Evolutionary conservation across 2,329 filamentous ascomycete species (phyloP).

Genomic region (Aspergillus flavus): DNA sequence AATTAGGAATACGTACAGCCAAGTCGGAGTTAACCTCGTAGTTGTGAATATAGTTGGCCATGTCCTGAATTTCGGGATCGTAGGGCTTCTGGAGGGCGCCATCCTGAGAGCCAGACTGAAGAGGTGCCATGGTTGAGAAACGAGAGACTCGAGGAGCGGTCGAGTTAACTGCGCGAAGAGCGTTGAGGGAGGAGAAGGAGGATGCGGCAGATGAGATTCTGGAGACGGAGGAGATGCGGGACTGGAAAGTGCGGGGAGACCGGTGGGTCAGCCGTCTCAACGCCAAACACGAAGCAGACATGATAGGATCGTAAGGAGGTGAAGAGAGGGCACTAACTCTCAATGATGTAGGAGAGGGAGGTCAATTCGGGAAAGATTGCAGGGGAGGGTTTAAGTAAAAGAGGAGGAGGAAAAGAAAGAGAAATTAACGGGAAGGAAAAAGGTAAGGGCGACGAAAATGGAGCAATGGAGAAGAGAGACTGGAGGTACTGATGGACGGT

Average conservation of each 20-base stretch:
- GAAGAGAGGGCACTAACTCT: conserved; percentile 4
- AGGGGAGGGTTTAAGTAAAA: conserved; percentile 17
- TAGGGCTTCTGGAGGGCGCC: conserved; percentile 59
- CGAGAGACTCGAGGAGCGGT: conserved; percentile 30
- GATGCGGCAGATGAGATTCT: conserved; percentile 38
- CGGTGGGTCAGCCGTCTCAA: conserved; percentile 46
- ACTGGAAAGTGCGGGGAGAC: conserved; percentile 48
- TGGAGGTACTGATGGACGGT: conserved; percentile 1
- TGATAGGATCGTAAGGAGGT: conserved; percentile 23
- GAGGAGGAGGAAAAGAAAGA: not conserved
- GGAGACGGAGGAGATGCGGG: conserved; percentile 48
- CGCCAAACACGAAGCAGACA: conserved; percentile 45
- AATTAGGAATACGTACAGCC: conserved; percentile 65
- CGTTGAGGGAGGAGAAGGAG: conserved; percentile 31
- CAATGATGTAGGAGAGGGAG: conserved; percentile 12
- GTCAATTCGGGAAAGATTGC: conserved; percentile 5
- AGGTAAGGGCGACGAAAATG: conserved; percentile 5
- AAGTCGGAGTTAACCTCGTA: conserved; percentile 88
- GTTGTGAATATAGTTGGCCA: conserved; percentile 92
- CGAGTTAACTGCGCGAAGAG: conserved; percentile 22
- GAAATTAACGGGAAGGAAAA: conserved; percentile 2
- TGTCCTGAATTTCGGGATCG: conserved; percentile 91
- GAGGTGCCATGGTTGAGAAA: conserved; percentile 49
- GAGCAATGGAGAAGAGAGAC: conserved; percentile 11
- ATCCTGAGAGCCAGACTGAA: conserved; percentile 41